Conservation (phyloP, 257 asterid genomes). For the Capsicum chinense region DNA sequence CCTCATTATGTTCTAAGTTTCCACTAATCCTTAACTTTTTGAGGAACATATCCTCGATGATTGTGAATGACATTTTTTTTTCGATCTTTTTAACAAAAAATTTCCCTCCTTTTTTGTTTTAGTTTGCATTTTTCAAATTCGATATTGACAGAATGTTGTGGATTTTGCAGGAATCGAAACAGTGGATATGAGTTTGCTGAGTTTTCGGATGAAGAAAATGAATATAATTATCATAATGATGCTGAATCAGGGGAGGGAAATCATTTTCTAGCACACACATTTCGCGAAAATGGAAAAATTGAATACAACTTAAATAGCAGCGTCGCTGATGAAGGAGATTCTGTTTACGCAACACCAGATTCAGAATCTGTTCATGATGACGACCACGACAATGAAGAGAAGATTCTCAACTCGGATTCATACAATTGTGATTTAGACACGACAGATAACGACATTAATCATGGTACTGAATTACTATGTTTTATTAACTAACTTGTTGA, state of each 20-base stretch:
- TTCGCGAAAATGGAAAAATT: constrained; percentile 24
- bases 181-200: constrained; percentile 47
- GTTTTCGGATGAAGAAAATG: constrained; percentile 63
- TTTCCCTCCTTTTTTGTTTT: background rate
- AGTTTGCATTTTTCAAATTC: background rate
- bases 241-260: constrained; percentile 35
- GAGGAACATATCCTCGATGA: background rate
- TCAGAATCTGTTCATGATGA: constrained; percentile 39
- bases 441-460: constrained; percentile 34
- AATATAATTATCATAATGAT: background rate
- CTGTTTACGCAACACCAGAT: constrained; percentile 52
- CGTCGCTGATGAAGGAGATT: constrained; percentile 35
- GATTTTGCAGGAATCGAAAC: constrained; percentile 56
- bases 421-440: constrained; percentile 31
- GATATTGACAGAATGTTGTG: background rate
- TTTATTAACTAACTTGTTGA: background rate
- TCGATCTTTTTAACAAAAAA: too few species aligned
- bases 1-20: background rate
- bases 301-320: background rate
- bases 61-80: background rate
- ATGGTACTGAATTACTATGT: constrained; percentile 34
- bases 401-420: constrained; percentile 34
- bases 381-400: constrained; percentile 43
- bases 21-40: too few species aligned
- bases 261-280: constrained; percentile 32